Percentiles rank a stretch among this genome's conserved stretches.
These are phyloP conservation scores for Postia placenta DNA, from an alignment of 768 basidiomycete species.

Conservation along the genomic window DNA sequence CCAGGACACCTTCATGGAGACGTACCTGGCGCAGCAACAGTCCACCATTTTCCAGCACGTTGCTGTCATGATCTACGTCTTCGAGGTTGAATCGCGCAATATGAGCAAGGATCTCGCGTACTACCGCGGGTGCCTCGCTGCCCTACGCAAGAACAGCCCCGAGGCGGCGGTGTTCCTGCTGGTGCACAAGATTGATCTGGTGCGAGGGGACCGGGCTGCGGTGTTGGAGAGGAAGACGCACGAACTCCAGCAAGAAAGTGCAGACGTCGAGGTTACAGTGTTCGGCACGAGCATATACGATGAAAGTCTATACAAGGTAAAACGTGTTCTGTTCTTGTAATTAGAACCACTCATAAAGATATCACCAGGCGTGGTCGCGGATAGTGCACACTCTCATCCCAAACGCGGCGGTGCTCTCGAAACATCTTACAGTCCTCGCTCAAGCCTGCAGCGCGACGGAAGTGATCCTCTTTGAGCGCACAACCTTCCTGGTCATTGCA, in stretches of 20 bases:
- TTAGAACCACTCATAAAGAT: not conserved
- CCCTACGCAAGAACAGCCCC: constrained; percentile 70
- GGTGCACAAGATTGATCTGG: constrained; percentile 98
- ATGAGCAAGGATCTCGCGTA: constrained; percentile 84
- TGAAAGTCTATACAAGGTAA: constrained; percentile 81
- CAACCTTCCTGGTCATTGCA: constrained; percentile 96
- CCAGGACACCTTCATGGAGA: constrained; percentile 97
- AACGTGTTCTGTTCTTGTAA: constrained; percentile 1
- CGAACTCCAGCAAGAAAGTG: constrained; percentile 68
- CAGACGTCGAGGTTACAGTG: constrained; percentile 54
- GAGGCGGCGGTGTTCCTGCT: constrained; percentile 85
- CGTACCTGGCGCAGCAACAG: constrained; percentile 87
- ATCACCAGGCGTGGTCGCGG: constrained; percentile 92
- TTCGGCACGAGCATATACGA: constrained; percentile 97
- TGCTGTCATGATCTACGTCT: constrained; percentile 97
- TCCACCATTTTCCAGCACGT: constrained; percentile 96
- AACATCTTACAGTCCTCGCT: constrained; percentile 83
- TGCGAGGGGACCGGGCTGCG: constrained; percentile 51
- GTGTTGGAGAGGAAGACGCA: constrained; percentile 66
- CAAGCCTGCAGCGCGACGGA: constrained; percentile 86
- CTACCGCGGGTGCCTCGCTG: constrained; percentile 86
- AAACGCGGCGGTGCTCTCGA: constrained; percentile 83
- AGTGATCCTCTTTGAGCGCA: constrained; percentile 93
- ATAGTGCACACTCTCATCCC: constrained; percentile 97
- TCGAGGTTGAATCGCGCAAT: constrained; percentile 88